Evolutionary conservation across 495 filamentous ascomycete species (phyloP), one percentile per base, ranked within the genome.

Genomic region (Penicillium simplicissimum): DNA sequence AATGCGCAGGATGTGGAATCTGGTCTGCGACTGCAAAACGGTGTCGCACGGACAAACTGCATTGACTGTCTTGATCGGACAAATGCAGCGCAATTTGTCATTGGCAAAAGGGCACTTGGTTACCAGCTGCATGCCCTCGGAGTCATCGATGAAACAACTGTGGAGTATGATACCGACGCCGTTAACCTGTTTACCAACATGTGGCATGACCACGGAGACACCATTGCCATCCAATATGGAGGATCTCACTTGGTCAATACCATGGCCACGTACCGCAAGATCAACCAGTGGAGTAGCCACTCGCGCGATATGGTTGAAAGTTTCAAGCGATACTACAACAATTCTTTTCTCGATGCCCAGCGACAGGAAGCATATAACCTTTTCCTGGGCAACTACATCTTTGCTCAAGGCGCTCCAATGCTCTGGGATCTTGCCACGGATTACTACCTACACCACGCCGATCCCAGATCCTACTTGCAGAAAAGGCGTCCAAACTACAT

Each of bases 281-380:
- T 97, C 71, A 98, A 98, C 61, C 93, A 97, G 71, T 98, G 95
- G 95, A 96, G 91, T 40, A 96, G 92, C 64, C 91, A 96, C 67
- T 97, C 95, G 8, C 84, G 95, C 45, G 95, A 98, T 72, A 98
- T 98, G 95, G 91, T 98, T 10, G 95, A 98, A 74, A 96, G 91
- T 73, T 97, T 98, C 81, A 98, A 98, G 72, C 87, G 95, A 34
- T 98, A 98, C 76, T 98, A 98, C 76, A 96, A 98, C 73, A 98
- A 98, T 72, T 97, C 93, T 0, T 98, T 98, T 75, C 82, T 98
- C 9, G 95, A 98, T 73, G 90, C 90, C 19, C 95, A 98, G 70
- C 86, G 95, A 43, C 95, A 98, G 76, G 95, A 98, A 71, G 95
- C 96, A 0, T 98, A 98, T 72, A 98, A 98, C 61, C 85, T 98